These are phyloP conservation scores for Acanthamoeba sp. DNA, from an alignment of 208 protist species.

Conservation along the genomic window DNA sequence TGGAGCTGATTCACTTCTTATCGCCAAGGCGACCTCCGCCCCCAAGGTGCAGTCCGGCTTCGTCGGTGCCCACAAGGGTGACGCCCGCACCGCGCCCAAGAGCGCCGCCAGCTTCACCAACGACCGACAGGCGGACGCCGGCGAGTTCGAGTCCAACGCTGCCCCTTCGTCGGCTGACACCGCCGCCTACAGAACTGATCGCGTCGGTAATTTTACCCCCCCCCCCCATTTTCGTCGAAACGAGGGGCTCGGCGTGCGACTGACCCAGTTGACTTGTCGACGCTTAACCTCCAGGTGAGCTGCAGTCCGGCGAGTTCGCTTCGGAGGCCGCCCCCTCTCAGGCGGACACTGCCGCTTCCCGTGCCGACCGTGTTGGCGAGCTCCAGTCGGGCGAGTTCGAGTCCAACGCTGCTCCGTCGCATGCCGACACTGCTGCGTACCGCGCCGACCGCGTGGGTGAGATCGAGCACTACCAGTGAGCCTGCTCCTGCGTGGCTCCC, in stretches of 20 bases:
- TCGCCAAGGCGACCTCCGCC: constrained; percentile 53
- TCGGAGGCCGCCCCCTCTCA: neutral
- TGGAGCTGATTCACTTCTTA: constrained; percentile 17
- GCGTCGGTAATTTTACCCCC: neutral
- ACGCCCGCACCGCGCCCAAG: constrained; percentile 50
- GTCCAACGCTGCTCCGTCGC: constrained; percentile 21
- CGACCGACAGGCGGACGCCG: constrained; percentile 27
- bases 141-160: constrained; percentile 57
- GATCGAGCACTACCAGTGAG: constrained; percentile 61
- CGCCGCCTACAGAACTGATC: neutral
- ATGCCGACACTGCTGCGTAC: constrained; percentile 47
- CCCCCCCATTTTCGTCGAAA: too few relatives aligned
- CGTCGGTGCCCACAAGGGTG: constrained; percentile 56
- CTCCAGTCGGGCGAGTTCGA: constrained; percentile 69
- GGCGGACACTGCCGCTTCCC: constrained; percentile 58
- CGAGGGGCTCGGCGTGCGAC: neutral
- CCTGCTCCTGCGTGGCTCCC: too few relatives aligned
- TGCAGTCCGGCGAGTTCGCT: constrained; percentile 67
- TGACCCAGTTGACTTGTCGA: neutral
- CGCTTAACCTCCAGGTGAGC: neutral
- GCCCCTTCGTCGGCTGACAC: constrained; percentile 62
- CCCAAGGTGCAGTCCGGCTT: constrained; percentile 64
- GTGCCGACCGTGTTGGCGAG: constrained; percentile 25
- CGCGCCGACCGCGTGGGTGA: constrained; percentile 29
- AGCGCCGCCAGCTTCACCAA: constrained; percentile 34